phyloP scores from a whole-genome alignment of 2,329 filamentous ascomycete species.

The Cladosporium phlei region DNA sequence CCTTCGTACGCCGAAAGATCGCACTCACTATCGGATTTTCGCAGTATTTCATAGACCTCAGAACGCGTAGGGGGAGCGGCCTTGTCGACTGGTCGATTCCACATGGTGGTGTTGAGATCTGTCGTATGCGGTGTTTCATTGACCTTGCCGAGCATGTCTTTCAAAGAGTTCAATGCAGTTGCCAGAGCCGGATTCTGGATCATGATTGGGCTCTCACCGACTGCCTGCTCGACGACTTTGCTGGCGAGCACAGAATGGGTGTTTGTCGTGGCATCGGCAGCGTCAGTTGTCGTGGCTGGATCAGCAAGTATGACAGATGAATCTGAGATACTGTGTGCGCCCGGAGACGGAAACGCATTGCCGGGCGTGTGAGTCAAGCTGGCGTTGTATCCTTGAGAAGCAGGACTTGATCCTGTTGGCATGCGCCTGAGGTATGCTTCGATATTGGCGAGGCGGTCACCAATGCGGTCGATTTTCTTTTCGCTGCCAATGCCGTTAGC shows the following conservation, averaged over 20 bases:
- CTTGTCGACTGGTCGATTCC: constrained; percentile 8
- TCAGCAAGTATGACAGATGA: constrained; percentile 7
- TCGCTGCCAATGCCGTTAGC: constrained; percentile 15
- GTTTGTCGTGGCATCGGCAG: constrained; percentile 14
- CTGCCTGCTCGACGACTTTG: constrained; percentile 14
- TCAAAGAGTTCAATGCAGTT: constrained; percentile 14
- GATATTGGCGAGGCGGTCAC: constrained; percentile 19
- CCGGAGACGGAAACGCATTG: constrained; percentile 1
- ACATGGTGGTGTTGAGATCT: constrained; percentile 10
- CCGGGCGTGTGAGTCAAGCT: constrained; percentile 8
- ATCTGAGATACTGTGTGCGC: constrained; percentile 7
- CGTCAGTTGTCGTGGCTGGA: background rate
- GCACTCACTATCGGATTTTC: constrained; percentile 1
- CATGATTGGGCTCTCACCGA: constrained; percentile 12
- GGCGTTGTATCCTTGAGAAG: constrained; percentile 7
- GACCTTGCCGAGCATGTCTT: constrained; percentile 14
- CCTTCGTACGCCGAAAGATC: no score
- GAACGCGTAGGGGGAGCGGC: constrained; percentile 2
- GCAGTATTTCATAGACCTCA: constrained; percentile 7
- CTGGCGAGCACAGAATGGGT: constrained; percentile 14
- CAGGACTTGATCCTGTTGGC: constrained; percentile 9
- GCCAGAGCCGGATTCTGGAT: constrained; percentile 13
- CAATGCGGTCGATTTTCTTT: constrained; percentile 23
- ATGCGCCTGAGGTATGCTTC: constrained; percentile 17
- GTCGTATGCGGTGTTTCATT: constrained; percentile 13